Base-by-base conservation (phyloP, 306 rosid genomes). In the Gastrolobium villosum region DNA sequence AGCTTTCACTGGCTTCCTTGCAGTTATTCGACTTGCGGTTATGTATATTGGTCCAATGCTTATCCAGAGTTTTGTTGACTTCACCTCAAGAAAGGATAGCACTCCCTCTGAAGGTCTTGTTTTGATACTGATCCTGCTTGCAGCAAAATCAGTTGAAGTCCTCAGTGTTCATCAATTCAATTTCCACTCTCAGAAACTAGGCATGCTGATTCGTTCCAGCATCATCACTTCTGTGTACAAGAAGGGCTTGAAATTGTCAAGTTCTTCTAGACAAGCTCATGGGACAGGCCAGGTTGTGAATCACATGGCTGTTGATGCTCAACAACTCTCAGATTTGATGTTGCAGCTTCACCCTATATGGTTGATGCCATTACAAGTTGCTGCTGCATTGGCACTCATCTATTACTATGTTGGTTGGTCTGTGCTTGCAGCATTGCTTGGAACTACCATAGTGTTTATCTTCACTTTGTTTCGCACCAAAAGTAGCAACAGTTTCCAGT, bases 251-350 rank as follows among this genome's bases (percentile, higher is more conserved):
- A 88, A 85, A 70, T 26, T 93, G 69, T 84, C 98, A 0, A 83
- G 93, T 72, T 88, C 98, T 36, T 87, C 92, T 6, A 52, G 98
- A 35, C 98, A 93, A 76, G 59, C 87, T 70, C 97, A 91, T 37
- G 98, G 98, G 2, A 83, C 91, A 2, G 98, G 98, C 7, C 97
- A 93, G 81, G 83, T 93, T 41, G 98, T 93, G 71, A 93, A 93
- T 44, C 89, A 91, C 83, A 93, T 93, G 97, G 92, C 97, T 26
- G 95, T 91, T 26, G 98, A 93, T 90, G 93, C 95, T 2, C 98
- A 91, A 28, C 98, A 93, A 32, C 87, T 93, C 6, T 81, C 98
- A 0, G 91, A 91, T 74, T 79, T 93, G 95, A 89, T 91, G 95
- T 14, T 81, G 48, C 98, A 87, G 88, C 79, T 93, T 50, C 97